Percentiles rank a stretch among this genome's conserved stretches.
These are phyloP conservation scores for Lotmaria passim DNA, from an alignment of 208 protist species.

Conservation along the genomic window DNA sequence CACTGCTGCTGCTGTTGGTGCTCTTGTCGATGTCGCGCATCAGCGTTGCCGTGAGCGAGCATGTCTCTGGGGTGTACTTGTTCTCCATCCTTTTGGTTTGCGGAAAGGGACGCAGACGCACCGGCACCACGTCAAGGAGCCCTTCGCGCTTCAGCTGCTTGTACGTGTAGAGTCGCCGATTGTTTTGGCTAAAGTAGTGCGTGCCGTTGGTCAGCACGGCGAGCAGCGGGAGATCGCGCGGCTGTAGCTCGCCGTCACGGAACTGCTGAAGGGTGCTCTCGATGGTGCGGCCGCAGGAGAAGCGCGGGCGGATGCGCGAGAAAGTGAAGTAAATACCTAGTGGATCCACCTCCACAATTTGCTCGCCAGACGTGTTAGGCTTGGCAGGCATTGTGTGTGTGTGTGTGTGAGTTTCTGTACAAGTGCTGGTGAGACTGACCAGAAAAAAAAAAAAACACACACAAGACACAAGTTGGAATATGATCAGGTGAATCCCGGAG, in stretches of 20 bases:
- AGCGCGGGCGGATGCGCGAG: constrained; percentile 77
- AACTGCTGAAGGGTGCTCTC: constrained; percentile 76
- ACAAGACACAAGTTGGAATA: background rate
- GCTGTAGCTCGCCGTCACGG: constrained; percentile 44
- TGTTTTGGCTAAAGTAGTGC: constrained; percentile 86
- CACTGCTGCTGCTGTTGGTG: background rate
- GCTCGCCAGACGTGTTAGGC: constrained; percentile 14
- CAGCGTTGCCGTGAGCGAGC: constrained; percentile 70
- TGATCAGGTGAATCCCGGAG: no score
- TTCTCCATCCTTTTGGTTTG: constrained; percentile 71
- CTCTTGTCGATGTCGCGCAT: constrained; percentile 48
- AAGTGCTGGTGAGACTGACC: no score
- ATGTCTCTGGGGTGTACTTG: constrained; percentile 83
- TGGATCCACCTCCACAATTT: constrained; percentile 59
- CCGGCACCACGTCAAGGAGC: constrained; percentile 53
- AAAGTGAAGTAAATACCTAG: constrained; percentile 86
- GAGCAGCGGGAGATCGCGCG: constrained; percentile 72
- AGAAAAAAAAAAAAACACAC: background rate
- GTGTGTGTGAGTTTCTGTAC: background rate
- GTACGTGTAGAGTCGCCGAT: constrained; percentile 84
- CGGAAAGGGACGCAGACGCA: constrained; percentile 68
- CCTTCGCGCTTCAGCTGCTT: constrained; percentile 68
- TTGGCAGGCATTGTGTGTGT: constrained; percentile 10
- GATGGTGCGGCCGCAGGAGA: constrained; percentile 87
- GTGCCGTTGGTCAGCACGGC: constrained; percentile 65